Evolutionary conservation across 2,329 filamentous ascomycete genomes (phyloP).

Genomic region (Coniochaeta sp.): DNA sequence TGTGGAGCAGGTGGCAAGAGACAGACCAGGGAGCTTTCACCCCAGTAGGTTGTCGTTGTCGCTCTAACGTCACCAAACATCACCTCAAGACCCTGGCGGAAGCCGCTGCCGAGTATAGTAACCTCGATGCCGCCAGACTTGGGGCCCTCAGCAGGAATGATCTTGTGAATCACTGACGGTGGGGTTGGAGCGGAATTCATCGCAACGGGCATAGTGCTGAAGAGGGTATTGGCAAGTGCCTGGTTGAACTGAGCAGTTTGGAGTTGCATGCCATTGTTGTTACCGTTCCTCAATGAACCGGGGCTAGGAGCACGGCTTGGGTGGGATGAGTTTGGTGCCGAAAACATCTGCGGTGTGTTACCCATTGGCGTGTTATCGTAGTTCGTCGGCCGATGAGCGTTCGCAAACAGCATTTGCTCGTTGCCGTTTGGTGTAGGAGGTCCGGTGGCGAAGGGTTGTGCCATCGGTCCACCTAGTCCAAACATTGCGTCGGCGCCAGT

Average conservation of each 20-base stretch:
- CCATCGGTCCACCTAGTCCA: conserved; percentile 29
- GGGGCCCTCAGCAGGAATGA: conserved; percentile 77
- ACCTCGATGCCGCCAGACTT: conserved; percentile 82
- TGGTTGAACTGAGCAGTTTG: conserved; percentile 35
- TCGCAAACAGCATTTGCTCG: conserved; percentile 51
- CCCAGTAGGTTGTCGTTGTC: conserved; percentile 73
- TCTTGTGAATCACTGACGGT: conserved; percentile 66
- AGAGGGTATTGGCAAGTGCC: conserved; percentile 40
- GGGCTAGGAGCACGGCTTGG: conserved; percentile 76
- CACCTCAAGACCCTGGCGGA: conserved; percentile 70
- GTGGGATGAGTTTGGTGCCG: conserved; percentile 64
- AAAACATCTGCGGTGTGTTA: conserved; percentile 50
- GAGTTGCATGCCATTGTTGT: conserved; percentile 9
- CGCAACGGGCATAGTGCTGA: conserved; percentile 37
- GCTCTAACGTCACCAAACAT: conserved; percentile 67
- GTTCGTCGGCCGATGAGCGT: conserved; percentile 51
- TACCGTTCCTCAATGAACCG: conserved; percentile 37
- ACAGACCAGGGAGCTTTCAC: conserved; percentile 72
- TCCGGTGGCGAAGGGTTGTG: conserved; percentile 44
- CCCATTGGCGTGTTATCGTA: conserved; percentile 57
- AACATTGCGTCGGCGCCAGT: conserved; percentile 33
- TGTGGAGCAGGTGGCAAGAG: conserved; percentile 64
- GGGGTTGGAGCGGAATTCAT: conserved; percentile 35
- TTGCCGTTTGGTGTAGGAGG: conserved; percentile 62
- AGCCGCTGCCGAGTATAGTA: conserved; percentile 73